Conservation (phyloP, 257 asterid species). For the Cordia subcordata region DNA sequence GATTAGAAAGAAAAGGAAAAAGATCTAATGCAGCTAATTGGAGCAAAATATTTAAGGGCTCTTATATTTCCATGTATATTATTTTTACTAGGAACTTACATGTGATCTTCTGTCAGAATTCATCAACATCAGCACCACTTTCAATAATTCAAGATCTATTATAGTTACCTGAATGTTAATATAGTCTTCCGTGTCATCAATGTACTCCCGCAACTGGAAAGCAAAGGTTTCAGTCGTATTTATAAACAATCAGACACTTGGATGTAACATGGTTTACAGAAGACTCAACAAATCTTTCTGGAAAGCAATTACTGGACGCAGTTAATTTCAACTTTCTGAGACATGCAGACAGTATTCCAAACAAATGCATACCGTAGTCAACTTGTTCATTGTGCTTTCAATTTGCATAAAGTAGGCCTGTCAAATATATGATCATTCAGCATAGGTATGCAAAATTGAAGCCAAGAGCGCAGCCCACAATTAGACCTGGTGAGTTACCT, state of each 20-base stretch:
- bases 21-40: too few relatives aligned
- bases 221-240: not conserved
- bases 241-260: not conserved
- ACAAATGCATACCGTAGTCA: conserved; percentile 48
- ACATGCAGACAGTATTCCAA: not conserved
- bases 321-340: too few relatives aligned
- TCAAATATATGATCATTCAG: conserved; percentile 12
- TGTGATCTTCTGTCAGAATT: not conserved
- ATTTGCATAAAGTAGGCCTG: conserved; percentile 91
- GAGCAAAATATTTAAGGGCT: too few relatives aligned
- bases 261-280: not conserved
- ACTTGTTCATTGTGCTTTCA: conserved; percentile 86
- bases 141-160: not conserved
- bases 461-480: not conserved
- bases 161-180: conserved; percentile 80
- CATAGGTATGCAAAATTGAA: not conserved
- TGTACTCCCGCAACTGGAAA: conserved; percentile 77
- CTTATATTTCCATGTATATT: too few relatives aligned
- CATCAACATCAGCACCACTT: not conserved
- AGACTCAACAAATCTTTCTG: not conserved
- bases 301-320: not conserved
- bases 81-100: too few relatives aligned
- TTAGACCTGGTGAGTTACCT: conserved; percentile 36
- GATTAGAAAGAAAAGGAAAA: too few relatives aligned
- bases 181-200: conserved; percentile 92